Percentiles rank a stretch among this genome's conserved stretches.
phyloP scores from a whole-genome alignment of 345 rosid genomes.

The Rhodamnia rubescens region DNA sequence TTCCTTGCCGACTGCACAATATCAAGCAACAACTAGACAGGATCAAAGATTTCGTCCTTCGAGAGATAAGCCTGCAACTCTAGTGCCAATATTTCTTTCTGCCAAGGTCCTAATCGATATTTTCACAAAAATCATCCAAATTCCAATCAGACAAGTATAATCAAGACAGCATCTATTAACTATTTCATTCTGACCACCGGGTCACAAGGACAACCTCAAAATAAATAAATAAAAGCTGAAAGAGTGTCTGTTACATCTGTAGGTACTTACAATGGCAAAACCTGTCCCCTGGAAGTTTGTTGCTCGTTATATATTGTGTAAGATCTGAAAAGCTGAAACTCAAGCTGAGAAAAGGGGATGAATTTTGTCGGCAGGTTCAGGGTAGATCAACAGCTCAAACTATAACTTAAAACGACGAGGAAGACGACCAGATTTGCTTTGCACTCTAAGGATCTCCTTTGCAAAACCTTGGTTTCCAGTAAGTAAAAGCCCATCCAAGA shows the following conservation, averaged over 20 bases:
- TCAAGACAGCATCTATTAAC: not conserved
- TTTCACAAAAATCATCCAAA: not conserved
- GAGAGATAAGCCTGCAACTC: not conserved
- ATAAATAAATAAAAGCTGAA: not conserved
- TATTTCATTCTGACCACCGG: not conserved
- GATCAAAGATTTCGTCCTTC: not conserved
- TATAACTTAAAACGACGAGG: conserved; percentile 35
- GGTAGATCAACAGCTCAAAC: not conserved
- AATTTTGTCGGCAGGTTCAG: not conserved
- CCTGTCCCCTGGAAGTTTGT: not conserved
- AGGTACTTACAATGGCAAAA: not conserved
- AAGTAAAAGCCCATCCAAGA: conserved; percentile 71
- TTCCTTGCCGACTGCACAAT: not conserved
- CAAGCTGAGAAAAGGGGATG: not conserved
- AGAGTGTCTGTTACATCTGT: not conserved
- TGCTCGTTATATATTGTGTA: not conserved
- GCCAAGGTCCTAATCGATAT: not conserved
- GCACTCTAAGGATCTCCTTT: conserved; percentile 60
- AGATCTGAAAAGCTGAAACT: not conserved
- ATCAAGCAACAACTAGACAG: not conserved
- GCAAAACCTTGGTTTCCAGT: conserved; percentile 81
- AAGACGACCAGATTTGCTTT: conserved; percentile 53
- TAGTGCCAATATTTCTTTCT: not conserved
- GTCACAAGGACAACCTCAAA: not conserved
- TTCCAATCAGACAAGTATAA: not conserved